These are phyloP conservation scores for Raddia distichophylla DNA, from an alignment of 176 grass and related monocot species.

Conservation along the genomic window DNA sequence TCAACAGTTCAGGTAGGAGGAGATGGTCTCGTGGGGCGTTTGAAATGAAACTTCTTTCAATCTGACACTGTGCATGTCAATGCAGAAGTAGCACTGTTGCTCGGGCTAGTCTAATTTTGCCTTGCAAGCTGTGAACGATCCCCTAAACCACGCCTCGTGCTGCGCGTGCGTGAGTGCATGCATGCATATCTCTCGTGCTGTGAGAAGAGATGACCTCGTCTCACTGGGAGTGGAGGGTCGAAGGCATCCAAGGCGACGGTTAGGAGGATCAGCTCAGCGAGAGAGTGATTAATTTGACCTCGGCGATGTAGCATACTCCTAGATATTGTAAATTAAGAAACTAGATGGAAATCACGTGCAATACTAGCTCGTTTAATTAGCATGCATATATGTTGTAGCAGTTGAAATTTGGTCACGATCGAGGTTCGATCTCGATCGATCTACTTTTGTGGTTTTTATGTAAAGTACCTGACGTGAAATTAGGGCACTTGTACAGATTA, in stretches of 20 bases:
- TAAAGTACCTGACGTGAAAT: no score
- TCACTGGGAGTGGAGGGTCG: background rate
- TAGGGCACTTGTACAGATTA: no score
- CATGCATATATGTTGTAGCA: background rate
- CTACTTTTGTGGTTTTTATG: no score
- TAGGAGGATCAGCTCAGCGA: background rate
- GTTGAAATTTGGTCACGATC: background rate
- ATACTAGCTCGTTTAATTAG: background rate
- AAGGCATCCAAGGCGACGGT: slow-evolving; percentile 14
- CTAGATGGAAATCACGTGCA: no score
- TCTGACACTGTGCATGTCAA: no score
- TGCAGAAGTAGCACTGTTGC: background rate
- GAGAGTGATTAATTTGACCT: background rate
- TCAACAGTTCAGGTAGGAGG: background rate
- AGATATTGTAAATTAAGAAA: background rate
- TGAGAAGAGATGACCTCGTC: no score
- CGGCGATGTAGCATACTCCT: background rate
- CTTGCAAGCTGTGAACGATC: slow-evolving; percentile 30
- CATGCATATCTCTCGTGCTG: no score
- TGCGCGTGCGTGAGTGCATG: background rate
- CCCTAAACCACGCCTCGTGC: slow-evolving; percentile 55
- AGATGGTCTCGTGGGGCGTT: background rate
- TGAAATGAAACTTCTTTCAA: background rate
- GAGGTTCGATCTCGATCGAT: background rate
- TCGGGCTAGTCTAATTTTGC: background rate